Evolutionary conservation across 495 filamentous ascomycete genomes (phyloP), one percentile per base, ranked within the genome.

Genomic region (Penicillium canescens): DNA sequence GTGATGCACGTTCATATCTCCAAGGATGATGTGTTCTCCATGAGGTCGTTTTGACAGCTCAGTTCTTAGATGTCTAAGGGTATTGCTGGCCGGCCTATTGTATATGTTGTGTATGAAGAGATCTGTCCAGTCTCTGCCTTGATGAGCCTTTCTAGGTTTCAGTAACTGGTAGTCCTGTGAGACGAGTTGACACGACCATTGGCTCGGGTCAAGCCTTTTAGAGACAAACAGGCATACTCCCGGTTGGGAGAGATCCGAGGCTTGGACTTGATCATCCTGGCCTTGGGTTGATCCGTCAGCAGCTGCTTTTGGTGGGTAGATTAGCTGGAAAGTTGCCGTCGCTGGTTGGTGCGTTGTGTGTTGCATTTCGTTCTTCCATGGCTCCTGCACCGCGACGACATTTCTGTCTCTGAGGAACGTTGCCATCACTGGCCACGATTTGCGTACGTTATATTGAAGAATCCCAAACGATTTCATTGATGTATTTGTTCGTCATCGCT

Each of bases 1-100:
- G 20, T 58, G 50, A 34, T 58, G 55, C 6, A 24, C 37, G 36
- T 50, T 59, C 40, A 59, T 55, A n/a, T 59, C 51, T 18, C 56
- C 51, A 1, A 59, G 6, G 2, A 43, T 52, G 46, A 28, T 57
- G 49, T 10, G n/a, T n/a, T n/a, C n/a, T n/a, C n/a, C n/a, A n/a
- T n/a, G n/a, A n/a, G n/a, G n/a, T n/a, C n/a, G n/a, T n/a, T n/a
- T n/a, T n/a, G n/a, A n/a, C n/a, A n/a, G n/a, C n/a, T n/a, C n/a
- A n/a, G n/a, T n/a, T n/a, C n/a, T n/a, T n/a, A n/a, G n/a, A n/a
- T n/a, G n/a, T n/a, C n/a, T n/a, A n/a, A n/a, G n/a, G n/a, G n/a
- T n/a, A n/a, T n/a, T n/a, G n/a, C n/a, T n/a, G n/a, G n/a, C n/a
- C n/a, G n/a, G n/a, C n/a, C n/a, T n/a, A n/a, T n/a, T n/a, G n/a